Evolutionary conservation across 75 land plant species (phyloP), one percentile per base, ranked within the genome.

Genomic region (Pinus taeda): DNA sequence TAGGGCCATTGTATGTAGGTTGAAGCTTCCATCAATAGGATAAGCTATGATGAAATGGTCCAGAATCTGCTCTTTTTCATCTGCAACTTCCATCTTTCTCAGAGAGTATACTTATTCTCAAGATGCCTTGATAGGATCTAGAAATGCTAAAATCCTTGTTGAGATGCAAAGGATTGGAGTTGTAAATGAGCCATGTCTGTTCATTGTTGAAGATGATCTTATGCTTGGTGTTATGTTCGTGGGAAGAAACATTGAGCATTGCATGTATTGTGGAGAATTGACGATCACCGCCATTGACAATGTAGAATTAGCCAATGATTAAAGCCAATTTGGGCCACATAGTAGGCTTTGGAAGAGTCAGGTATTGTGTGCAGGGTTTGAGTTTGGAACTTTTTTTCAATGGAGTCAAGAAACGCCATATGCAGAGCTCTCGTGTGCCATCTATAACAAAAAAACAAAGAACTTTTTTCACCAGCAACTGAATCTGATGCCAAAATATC

Each of bases 141-240:
- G 60, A 39, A 22, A 74, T 63, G 39, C n/a, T 15, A 13, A 75
- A 73, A n/a, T n/a, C n/a, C n/a, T n/a, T n/a, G n/a, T n/a, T n/a
- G n/a, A n/a, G n/a, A n/a, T n/a, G n/a, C n/a, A 83, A 15, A 18
- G 58, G 22, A 12, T n/a, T 14, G 9, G 74, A 63, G 60, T 57
- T 71, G 71, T 81, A 83, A 1, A 83, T 26, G 4, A 74, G 45
- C 85, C 85, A 83, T 11, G 79, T 80, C 56, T 83, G 85, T 15
- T 75, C 74, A 55, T 81, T 83, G 78, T 80, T 81, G 71, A 83
- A 22, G 17, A 18, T 15, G 17, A 83, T 20, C 73, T 57, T 75
- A 74, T 83, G 83, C 83, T 81, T 81, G 56, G 83, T 81, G 39
- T 59, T 17, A n/a, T 57, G 59, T 7, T 53, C 5, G 45, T 67